These are phyloP conservation scores for Ophioceras dolichostomum DNA, from an alignment of 2,329 filamentous ascomycete genomes.

Conservation along the genomic window DNA sequence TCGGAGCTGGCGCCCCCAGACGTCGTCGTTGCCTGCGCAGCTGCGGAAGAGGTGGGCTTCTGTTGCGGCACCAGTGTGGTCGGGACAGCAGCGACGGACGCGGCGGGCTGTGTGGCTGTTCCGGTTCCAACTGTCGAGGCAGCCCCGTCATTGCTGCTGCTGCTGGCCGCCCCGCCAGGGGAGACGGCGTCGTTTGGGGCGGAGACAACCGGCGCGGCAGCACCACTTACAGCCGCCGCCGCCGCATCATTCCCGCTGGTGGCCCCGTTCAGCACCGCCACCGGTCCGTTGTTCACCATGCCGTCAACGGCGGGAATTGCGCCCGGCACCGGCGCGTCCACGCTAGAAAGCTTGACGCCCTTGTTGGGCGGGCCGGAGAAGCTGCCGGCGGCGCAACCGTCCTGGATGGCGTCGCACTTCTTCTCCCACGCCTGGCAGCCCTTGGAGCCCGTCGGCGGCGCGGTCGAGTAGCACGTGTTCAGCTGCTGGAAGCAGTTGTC, in stretches of 20 bases:
- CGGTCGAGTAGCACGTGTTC: constrained; percentile 43
- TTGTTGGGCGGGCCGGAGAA: constrained; percentile 35
- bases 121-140: too few relatives aligned
- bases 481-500: constrained; percentile 46
- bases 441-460: constrained; percentile 44
- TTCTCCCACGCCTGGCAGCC: constrained; percentile 50
- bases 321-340: constrained; percentile 17
- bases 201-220: background rate
- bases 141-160: too few relatives aligned
- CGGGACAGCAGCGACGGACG: background rate
- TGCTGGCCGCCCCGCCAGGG: background rate
- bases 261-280: constrained; percentile 1
- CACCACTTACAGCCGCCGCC: background rate
- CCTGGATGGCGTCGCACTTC: constrained; percentile 42
- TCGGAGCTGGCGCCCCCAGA: background rate
- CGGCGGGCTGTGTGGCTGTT: too few relatives aligned
- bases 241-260: background rate
- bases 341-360: constrained; percentile 22
- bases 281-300: background rate
- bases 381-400: constrained; percentile 25
- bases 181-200: background rate
- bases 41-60: background rate
- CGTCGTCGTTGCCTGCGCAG: background rate
- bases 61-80: background rate
- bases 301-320: constrained; percentile 15